Base-by-base conservation (phyloP, 805 yeast species). In the Peterozyma xylosa region DNA sequence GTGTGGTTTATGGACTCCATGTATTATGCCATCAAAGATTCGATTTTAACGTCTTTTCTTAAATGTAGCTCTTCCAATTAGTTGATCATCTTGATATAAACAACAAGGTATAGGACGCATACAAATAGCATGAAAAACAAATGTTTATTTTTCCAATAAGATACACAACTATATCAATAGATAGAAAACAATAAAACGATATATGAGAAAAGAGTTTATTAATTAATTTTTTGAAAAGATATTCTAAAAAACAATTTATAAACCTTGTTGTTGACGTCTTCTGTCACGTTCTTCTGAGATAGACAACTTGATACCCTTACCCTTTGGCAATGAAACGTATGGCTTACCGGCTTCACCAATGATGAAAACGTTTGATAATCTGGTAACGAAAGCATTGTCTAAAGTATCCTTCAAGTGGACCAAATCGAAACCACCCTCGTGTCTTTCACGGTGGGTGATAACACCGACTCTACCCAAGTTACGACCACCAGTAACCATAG, bases 261-360 rank as follows among this genome's bases (percentile, higher is more conserved):
- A 70, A 69, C 77, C 78, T 59, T 68, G 71, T 69, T 78, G 85
- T 66, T 91, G 89, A 76, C 96, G 86, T 76, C 95, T 90, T 81
- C 90, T 82, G 86, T 89, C 96, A 77, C 96, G 88, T 82, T 89
- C 96, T 78, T 89, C 96, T 67, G 96, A 78, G 69, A 89, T 89
- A 64, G 91, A 70, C 68, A 89, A 82, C 81, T 89, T 89, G 74
- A 89, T 85, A 85, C 97, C 97, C 83, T 89, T 89, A 78, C 96
- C 97, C 91, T 88, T 89, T 78, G 97, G 96, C 73, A 89, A 78
- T 51, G 96, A 86, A 67, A 89, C 78, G 80, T 78, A 80, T 67
- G 96, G 96, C 78, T 86, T 88, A 74, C 86, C 84, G 64, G 89
- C 89, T 77, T 89, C 96, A 74, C 96, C 96, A 65, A 89, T 82